Evolutionary conservation across 1,139 yeast genomes (phyloP), one percentile per base, ranked within the genome.

Genomic region (Taphrina flavorubra): DNA sequence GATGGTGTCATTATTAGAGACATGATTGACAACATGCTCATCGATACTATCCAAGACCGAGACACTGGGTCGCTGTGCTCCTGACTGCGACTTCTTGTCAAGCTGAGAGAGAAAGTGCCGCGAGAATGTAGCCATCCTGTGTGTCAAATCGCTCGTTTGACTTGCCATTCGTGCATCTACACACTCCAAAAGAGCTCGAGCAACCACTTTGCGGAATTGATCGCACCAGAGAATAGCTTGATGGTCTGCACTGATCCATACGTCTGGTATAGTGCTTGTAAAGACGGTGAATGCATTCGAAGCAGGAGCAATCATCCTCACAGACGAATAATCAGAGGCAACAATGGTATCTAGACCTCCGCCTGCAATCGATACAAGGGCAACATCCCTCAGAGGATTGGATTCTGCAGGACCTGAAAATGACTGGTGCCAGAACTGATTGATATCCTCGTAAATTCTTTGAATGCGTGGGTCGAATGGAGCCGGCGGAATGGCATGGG

Each of bases 151-250:
- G 62, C 79, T 80, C 0, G 92, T 87, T 46, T 72, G 70, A 6
- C 63, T 59, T 1, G 71, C 65, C 31, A 47, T 61, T 36, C 72
- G 55, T 2, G 61, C 70, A 59, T 73, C 74, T 16, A 85, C 84
- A 18, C 89, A 81, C 53, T 85, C 88, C 58, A 90, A 79, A 40
- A 95, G 76, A 0, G 86, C 79, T 59, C 81, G 80, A 13, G 90
- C 88, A 1, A 94, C 73, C 7, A 83, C 85, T 55, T 83, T 81
- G 68, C 99, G 83, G 51, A 92, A 79, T 76, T 94, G 98, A 70
- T 87, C 89, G 78, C 99, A 95, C 99, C 99, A 95, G 0, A 92
- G 97, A 67, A 95, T 87, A 0, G 99, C 98, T 73, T 92, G 82
- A 78, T 95, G 99, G 77, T 95, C 99, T 58, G 92, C 86, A 0